These are phyloP conservation scores for Leccinum boreale DNA, from an alignment of 768 basidiomycete genomes.

Conservation along the genomic window DNA sequence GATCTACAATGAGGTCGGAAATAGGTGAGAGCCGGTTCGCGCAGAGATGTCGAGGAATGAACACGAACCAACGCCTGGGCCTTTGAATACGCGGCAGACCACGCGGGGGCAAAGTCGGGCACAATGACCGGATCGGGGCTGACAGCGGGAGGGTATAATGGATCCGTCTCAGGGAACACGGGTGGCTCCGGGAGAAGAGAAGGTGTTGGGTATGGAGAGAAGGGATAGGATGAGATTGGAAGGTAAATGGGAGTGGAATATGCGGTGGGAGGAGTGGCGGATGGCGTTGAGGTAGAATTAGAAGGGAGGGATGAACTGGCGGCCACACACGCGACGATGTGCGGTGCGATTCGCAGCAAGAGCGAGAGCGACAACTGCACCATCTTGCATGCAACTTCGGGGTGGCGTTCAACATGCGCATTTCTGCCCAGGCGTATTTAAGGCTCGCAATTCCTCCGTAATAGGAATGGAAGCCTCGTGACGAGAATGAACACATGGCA, in stretches of 20 bases:
- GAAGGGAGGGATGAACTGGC: background rate
- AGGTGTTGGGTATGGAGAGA: slow-evolving; percentile 62
- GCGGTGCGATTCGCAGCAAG: slow-evolving; percentile 13
- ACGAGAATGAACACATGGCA: background rate
- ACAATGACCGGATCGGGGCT: slow-evolving; percentile 33
- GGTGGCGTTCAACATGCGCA: background rate
- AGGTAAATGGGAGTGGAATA: slow-evolving; percentile 20
- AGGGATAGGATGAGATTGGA: slow-evolving; percentile 42
- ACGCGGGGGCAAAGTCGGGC: slow-evolving; percentile 49
- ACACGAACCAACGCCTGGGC: slow-evolving; percentile 51
- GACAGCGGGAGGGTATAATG: slow-evolving; percentile 54
- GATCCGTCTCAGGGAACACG: slow-evolving; percentile 53
- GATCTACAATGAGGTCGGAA: slow-evolving; percentile 31
- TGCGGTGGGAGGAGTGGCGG: background rate
- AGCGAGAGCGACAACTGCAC: slow-evolving; percentile 7
- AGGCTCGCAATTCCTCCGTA: background rate
- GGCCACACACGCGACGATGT: background rate
- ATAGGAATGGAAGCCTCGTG: background rate
- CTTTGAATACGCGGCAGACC: slow-evolving; percentile 57
- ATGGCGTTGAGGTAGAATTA: background rate
- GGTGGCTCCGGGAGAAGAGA: slow-evolving; percentile 50
- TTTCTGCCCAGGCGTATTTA: slow-evolving; percentile 1
- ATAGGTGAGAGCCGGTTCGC: no score
- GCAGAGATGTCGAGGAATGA: background rate
- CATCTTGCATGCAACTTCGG: slow-evolving; percentile 13